A percentile compares a stretch with the other conserved stretches of the same genome.
Evolutionary conservation across 2,329 filamentous ascomycete species (phyloP).

Genomic region (Paecilomyces sp.): DNA sequence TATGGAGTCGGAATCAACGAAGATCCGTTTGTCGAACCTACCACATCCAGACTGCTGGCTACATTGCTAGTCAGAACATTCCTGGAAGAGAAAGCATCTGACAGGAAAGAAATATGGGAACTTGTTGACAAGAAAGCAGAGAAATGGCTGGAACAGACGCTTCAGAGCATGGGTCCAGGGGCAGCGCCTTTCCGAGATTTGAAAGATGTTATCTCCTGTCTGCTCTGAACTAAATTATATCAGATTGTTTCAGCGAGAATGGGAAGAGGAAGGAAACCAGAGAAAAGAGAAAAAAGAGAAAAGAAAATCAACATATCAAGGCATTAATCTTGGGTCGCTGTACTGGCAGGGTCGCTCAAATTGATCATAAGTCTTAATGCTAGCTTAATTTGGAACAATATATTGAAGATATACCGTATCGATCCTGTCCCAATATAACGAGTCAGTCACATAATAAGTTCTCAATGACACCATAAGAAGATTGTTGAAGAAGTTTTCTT

Average conservation of each 20-base stretch:
- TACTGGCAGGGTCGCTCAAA: too few species aligned
- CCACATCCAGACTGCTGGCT: background rate
- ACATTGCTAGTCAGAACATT: background rate
- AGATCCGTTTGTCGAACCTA: background rate
- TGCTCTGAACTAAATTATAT: background rate
- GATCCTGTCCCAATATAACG: background rate
- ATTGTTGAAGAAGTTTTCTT: background rate
- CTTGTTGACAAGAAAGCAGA: background rate
- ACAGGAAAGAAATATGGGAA: background rate
- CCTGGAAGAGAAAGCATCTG: background rate
- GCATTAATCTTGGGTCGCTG: background rate
- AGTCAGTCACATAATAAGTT: background rate
- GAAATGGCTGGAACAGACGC: background rate
- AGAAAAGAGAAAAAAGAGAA: background rate
- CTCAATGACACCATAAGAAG: background rate
- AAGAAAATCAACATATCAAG: background rate
- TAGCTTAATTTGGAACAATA: constrained; percentile 1
- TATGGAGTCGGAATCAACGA: background rate
- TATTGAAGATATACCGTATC: constrained; percentile 4
- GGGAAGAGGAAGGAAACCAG: background rate
- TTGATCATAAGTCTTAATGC: background rate
- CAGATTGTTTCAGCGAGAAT: background rate
- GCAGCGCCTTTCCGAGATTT: background rate
- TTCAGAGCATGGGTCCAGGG: background rate
- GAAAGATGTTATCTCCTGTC: background rate